These are phyloP conservation scores for Cadophora malorum DNA, from an alignment of 2,329 filamentous ascomycete genomes.

Conservation along the genomic window DNA sequence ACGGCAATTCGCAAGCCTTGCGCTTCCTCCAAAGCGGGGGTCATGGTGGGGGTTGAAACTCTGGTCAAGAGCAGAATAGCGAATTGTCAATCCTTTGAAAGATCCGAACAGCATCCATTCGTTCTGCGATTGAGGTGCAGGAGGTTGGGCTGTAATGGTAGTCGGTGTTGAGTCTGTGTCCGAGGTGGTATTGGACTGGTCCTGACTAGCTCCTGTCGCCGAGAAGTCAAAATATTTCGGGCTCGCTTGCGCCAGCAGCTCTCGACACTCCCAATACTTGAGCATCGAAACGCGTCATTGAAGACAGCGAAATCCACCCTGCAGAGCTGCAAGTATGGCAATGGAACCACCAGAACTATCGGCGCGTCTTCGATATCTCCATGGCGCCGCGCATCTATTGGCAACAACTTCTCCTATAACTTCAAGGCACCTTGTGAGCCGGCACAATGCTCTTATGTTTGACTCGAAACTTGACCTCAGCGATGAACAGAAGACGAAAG, in stretches of 20 bases:
- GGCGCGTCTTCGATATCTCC: slow-evolving; percentile 50
- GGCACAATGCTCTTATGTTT: slow-evolving; percentile 57
- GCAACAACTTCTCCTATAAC: slow-evolving; percentile 58
- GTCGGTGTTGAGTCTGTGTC: not conserved
- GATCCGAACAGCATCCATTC: not conserved
- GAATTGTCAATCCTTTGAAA: not conserved
- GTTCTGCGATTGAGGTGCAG: not conserved
- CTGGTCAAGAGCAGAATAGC: not conserved
- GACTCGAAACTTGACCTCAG: slow-evolving; percentile 52
- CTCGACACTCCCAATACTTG: slow-evolving; percentile 14
- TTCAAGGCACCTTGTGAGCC: slow-evolving; percentile 65
- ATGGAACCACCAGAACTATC: slow-evolving; percentile 42
- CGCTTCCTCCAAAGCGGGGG: slow-evolving; percentile 38
- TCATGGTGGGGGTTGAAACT: slow-evolving; percentile 33
- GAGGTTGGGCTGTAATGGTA: not conserved
- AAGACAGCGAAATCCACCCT: not conserved
- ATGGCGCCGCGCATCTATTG: slow-evolving; percentile 65
- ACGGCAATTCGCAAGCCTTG: slow-evolving; percentile 76
- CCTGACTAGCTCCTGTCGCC: not conserved
- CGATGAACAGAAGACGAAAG: slow-evolving; percentile 59
- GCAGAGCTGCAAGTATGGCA: not conserved
- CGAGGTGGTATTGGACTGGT: not conserved
- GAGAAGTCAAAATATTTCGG: slow-evolving; percentile 16
- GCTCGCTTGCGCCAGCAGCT: slow-evolving; percentile 17
- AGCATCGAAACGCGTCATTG: not conserved